Evolutionary conservation across 1,284 basidiomycete genomes (phyloP), one percentile per base, ranked within the genome.

Genomic region (Cryptococcus sp.): DNA sequence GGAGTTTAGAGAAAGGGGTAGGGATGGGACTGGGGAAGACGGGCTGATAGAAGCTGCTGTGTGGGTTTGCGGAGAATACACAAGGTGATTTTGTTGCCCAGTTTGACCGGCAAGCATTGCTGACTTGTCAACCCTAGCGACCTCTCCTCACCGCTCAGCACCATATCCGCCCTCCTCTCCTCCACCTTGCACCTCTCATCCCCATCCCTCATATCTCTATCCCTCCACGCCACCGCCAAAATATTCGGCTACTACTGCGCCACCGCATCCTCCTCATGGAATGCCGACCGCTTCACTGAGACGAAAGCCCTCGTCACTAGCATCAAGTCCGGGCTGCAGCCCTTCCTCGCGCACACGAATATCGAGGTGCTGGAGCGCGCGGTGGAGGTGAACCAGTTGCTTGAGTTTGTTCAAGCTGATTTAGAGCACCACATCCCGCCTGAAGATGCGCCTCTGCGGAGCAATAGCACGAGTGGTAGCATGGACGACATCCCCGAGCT

Each of bases 61-160:
- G 1, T 97, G 90, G 88, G 89, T 97, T 62, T 91, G 89, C 64
- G 94, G 94, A 24, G 96, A 98, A 76, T 93, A 92, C 72, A 86
- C 88, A 81, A 81, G 84, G 86, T 86, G 57, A 63, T 87, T 81
- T 56, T 15, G 15, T 5, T 33, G 23, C 12, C 4, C n/a, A 46
- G 37, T 23, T 13, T 16, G 16, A 15, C 8, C 23, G 36, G 15
- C 18, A 23, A 33, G 16, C n/a, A 15, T 20, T 23, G 53, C 56
- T 60, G 46, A 63, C 46, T 16, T 12, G 37, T 43, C 9, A 5
- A 2, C 15, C 36, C 39, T 21, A 66, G 65, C 47, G 63, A 67
- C 6, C 62, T 72, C 1, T 53, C 62, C 5, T 71, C 66, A 0
- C 66, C 69, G 53, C 72, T 68, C 57, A 76, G 53, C 61, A 70